Conservation (phyloP, 2,329 filamentous ascomycete genomes). For the Huntiella decipiens region DNA sequence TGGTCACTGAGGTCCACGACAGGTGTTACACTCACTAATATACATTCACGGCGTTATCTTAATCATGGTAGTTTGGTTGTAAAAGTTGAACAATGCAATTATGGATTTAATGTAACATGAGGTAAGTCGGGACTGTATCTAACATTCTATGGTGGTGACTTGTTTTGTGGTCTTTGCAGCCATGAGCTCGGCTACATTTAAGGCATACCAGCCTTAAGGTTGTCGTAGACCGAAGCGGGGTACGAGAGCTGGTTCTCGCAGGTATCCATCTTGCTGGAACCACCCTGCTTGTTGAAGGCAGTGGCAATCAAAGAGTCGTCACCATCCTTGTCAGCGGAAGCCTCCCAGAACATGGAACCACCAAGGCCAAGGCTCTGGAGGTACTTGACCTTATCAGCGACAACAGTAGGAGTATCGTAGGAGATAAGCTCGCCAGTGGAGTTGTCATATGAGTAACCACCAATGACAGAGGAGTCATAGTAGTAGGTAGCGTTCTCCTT, state of each 20-base stretch:
- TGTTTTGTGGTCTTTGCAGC: too few species aligned
- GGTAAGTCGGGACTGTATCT: too few species aligned
- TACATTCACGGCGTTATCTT: too few species aligned
- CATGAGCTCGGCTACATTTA: neutral
- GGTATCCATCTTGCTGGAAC: constrained; percentile 23
- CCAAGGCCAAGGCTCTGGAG: constrained; percentile 44
- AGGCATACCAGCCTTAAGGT: constrained; percentile 25
- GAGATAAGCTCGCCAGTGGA: constrained; percentile 43
- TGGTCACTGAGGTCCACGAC: too few species aligned
- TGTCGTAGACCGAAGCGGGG: constrained; percentile 34
- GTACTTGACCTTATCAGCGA: constrained; percentile 44
- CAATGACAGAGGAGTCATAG: constrained; percentile 38
- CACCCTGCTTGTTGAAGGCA: constrained; percentile 22
- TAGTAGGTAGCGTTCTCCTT: constrained; percentile 35
- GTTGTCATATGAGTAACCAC: constrained; percentile 53
- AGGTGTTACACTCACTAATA: too few species aligned
- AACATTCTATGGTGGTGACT: too few species aligned
- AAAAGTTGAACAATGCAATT: too few species aligned
- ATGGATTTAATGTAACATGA: too few species aligned
- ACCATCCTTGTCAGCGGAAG: constrained; percentile 44
- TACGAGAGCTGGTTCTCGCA: constrained; percentile 32
- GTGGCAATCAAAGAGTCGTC: constrained; percentile 40
- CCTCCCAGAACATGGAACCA: constrained; percentile 78
- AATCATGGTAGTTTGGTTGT: too few species aligned
- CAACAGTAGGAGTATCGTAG: constrained; percentile 47